Base-by-base conservation (phyloP, 768 basidiomycete genomes). In the Boletus vermiculosoides region DNA sequence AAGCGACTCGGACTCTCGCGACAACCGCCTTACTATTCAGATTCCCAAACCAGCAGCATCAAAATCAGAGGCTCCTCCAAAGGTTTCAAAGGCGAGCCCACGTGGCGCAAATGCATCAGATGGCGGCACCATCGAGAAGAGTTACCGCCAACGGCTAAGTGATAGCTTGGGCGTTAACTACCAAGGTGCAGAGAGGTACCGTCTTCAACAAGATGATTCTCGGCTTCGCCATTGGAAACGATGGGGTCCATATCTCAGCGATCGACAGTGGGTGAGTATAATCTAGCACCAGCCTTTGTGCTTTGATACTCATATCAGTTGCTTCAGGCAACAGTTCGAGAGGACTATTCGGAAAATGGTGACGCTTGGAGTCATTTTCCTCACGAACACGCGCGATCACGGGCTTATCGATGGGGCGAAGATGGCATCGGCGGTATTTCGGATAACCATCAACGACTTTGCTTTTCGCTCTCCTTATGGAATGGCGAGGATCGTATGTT, bases 321-420 rank as follows among this genome's bases (percentile, higher is more conserved):
- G 8, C 64, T 47, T 9, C 63, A 98, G 95, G 96, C 95, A 22
- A 98, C 96, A 22, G 97, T 99, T 41, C 86, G 97, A 59, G 97
- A 99, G 74, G 97, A 99, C 72, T 99, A 99, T 75, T 98, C 97
- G 36, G 87, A 80, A 22, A 87, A 98, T 69, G 97, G 97, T 50
- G 94, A 97, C 70, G 94, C 93, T 9, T 97, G 94, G 94, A 86
- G 83, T 56, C 92, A 95, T 68, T 97, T 97, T 69, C 94, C 94
- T 39, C 94, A 96, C 66, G 92, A 90, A 55, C 93, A 95, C 54
- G 89, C 94, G 1, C 83, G 94, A 57, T 95, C 93, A 55, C 86
- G 97, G 56, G 92, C 94, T 23, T 99, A 98, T 75, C 82, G 97
- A 66, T 99, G 97, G 97, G 97, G 97, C 42, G 97, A 99, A 73